A percentile compares a stretch with the other conserved stretches of the same genome.
phyloP scores from a whole-genome alignment of 176 grass and related monocot species.

The Hordeum marinum region DNA sequence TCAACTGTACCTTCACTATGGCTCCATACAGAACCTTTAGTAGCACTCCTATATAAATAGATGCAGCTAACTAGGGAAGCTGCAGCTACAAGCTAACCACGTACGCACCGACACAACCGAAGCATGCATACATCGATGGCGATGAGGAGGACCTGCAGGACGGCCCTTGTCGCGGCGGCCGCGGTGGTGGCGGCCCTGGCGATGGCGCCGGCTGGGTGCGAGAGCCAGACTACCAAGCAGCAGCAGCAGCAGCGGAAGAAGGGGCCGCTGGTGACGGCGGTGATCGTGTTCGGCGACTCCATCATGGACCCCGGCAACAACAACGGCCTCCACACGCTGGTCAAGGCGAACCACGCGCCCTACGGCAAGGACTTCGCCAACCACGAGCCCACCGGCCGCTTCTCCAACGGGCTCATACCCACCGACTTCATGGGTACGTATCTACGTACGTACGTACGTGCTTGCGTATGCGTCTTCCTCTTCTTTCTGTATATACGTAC shows the following conservation, averaged over 20 bases:
- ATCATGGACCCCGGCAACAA: constrained; percentile 82
- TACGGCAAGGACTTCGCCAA: constrained; percentile 59
- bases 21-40: neutral
- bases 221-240: neutral
- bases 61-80: neutral
- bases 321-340: constrained; percentile 47
- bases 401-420: constrained; percentile 69
- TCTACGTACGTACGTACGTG: neutral
- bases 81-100: neutral
- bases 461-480: too few relatives aligned
- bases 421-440: constrained; percentile 69
- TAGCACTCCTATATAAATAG: neutral
- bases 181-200: neutral
- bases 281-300: constrained; percentile 78
- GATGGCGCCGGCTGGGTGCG: neutral
- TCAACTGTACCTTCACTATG: neutral
- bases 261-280: constrained; percentile 38
- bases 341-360: constrained; percentile 61
- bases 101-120: neutral
- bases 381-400: constrained; percentile 56
- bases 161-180: neutral
- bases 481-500: too few relatives aligned
- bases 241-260: neutral
- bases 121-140: neutral
- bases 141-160: too few relatives aligned